Evolutionary conservation across 768 basidiomycete genomes (phyloP).

Genomic region (Phanerochaete carnosa): DNA sequence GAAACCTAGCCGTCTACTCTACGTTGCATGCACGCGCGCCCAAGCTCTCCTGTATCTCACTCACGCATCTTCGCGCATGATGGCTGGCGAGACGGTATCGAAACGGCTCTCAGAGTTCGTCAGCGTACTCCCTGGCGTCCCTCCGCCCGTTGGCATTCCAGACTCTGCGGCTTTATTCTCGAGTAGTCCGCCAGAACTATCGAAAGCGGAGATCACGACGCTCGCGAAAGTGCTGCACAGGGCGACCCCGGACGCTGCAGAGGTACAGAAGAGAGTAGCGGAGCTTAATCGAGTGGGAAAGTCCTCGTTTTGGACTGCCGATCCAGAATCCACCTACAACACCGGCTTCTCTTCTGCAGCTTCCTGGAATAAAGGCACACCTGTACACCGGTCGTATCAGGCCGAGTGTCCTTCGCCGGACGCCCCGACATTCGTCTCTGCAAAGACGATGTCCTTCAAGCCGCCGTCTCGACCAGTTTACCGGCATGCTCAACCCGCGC

Average conservation of each 20-base stretch:
- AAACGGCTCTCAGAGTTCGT: slow-evolving; percentile 61
- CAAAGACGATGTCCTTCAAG: not conserved
- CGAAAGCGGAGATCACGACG: slow-evolving; percentile 39
- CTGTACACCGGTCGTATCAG: not conserved
- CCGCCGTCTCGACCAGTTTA: not conserved
- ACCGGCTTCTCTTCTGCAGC: not conserved
- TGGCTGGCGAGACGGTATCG: slow-evolving; percentile 50
- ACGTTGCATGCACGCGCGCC: slow-evolving; percentile 87
- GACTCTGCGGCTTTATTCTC: slow-evolving; percentile 37
- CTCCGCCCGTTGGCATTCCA: not conserved
- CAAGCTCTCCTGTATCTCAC: slow-evolving; percentile 66
- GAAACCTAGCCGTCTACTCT: slow-evolving; percentile 64
- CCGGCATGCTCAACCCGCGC: not conserved
- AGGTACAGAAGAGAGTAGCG: slow-evolving; percentile 37
- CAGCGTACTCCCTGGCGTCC: slow-evolving; percentile 17
- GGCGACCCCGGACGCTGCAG: slow-evolving; percentile 38
- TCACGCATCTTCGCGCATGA: slow-evolving; percentile 45
- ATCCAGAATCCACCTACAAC: not conserved
- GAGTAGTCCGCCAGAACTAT: slow-evolving; percentile 40
- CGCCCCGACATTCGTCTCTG: not conserved
- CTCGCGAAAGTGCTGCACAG: slow-evolving; percentile 55
- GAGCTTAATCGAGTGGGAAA: slow-evolving; percentile 44
- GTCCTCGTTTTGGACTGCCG: not conserved
- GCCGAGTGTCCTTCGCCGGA: not conserved
- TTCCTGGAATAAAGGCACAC: not conserved